Conservation (phyloP, 2,329 filamentous ascomycete genomes). For the Dendrostoma leiphaemia region DNA sequence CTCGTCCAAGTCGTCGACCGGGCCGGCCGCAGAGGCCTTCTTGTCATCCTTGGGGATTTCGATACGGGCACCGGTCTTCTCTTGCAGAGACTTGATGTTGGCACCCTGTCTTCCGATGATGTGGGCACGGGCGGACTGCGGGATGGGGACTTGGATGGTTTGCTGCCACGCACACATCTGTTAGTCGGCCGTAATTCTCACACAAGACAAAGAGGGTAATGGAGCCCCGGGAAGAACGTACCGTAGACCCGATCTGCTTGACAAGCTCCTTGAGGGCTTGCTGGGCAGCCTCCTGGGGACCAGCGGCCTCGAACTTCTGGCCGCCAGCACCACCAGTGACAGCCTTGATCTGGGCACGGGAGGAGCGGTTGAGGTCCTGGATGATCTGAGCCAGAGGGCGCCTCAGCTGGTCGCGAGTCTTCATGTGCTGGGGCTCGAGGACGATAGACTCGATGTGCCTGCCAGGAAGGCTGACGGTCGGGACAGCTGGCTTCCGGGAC, state of each 20-base stretch:
- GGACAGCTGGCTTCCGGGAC: slow-evolving; percentile 37
- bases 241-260: slow-evolving; percentile 82
- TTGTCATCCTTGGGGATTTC: slow-evolving; percentile 83
- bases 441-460: slow-evolving; percentile 76
- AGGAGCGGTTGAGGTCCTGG: slow-evolving; percentile 89
- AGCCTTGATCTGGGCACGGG: slow-evolving; percentile 81
- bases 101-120: slow-evolving; percentile 92
- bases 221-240: slow-evolving; percentile 48
- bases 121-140: slow-evolving; percentile 77
- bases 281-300: slow-evolving; percentile 78
- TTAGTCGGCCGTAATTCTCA: not conserved
- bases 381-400: slow-evolving; percentile 82
- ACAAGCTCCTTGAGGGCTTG: slow-evolving; percentile 88
- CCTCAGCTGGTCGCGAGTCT: slow-evolving; percentile 75
- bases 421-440: slow-evolving; percentile 72
- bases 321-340: slow-evolving; percentile 68
- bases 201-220: not conserved
- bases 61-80: slow-evolving; percentile 85
- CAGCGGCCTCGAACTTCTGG: slow-evolving; percentile 80
- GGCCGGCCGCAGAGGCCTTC: slow-evolving; percentile 42
- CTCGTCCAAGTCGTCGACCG: slow-evolving; percentile 69
- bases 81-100: slow-evolving; percentile 85
- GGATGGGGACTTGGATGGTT: slow-evolving; percentile 74
- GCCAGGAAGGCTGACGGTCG: slow-evolving; percentile 74
- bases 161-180: slow-evolving; percentile 30